Evolutionary conservation across 768 basidiomycete species (phyloP), one percentile per base, ranked within the genome.

Genomic region (Pholiota conissans): DNA sequence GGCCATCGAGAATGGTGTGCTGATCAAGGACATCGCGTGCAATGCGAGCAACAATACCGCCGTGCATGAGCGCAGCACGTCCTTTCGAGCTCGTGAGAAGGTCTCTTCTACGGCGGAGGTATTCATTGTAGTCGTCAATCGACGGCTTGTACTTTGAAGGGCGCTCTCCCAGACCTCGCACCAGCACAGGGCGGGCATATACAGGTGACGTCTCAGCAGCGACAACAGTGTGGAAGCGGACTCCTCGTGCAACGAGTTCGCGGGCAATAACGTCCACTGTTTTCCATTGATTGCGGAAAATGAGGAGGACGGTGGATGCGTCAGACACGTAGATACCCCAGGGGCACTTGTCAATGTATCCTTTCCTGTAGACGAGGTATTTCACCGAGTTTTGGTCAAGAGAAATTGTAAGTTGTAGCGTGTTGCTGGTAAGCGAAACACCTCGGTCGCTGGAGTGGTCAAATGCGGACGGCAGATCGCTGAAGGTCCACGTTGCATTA

Each of bases 21-120:
- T 28, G 29, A 6, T 40, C 27, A 5, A 63, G 48, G 32, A 48
- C 47, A 26, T 62, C 49, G 11, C 35, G 51, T 9, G 69, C 66
- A 40, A 71, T 50, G 30, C 67, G 65, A n/a, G 56, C 52, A 14
- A 71, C 35, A 24, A 69, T 54, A n/a, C 70, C 68, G 22, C 70
- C 70, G 7, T 56, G 46, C 40, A 68, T 34, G 29, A 68, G 28
- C 7, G 70, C 67, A 16, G 64, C 69, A 30, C 69, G 63, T 13
- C 70, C 69, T 5, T 62, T 58, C 13, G 60, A 46, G 16, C 55
- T 18, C n/a, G n/a, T 29, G 10, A 58, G 57, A 6, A 58, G 30
- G 14, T 53, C 24, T 9, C 10, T 18, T 13, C 52, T 32, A 37
- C 40, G 52, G 18, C 52, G 52, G 1, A 53, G 10, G 40, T 53